These are phyloP conservation scores for Trichoderma sp. DNA, from an alignment of 2,329 filamentous ascomycete species.

Conservation along the genomic window DNA sequence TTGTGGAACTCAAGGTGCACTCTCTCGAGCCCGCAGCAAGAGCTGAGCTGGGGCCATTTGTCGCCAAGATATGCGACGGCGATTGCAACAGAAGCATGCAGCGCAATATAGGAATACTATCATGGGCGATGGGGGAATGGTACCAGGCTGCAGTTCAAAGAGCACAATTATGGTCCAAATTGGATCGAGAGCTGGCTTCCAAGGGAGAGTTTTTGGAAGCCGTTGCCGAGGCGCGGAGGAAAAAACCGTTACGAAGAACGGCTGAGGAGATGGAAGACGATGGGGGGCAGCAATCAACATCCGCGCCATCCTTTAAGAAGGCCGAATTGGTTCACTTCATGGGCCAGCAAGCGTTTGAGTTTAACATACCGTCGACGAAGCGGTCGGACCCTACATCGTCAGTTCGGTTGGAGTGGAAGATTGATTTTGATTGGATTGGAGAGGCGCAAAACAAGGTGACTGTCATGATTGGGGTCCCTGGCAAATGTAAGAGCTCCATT, in stretches of 20 bases:
- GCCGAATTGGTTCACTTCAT: constrained; percentile 53
- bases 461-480: constrained; percentile 55
- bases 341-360: constrained; percentile 48
- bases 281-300: background rate
- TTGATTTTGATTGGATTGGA: constrained; percentile 69
- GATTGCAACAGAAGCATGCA: constrained; percentile 45
- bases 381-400: constrained; percentile 38
- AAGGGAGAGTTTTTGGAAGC: constrained; percentile 30
- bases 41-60: constrained; percentile 55
- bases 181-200: constrained; percentile 47
- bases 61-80: constrained; percentile 42
- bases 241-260: constrained; percentile 26
- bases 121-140: constrained; percentile 69
- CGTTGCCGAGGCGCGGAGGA: constrained; percentile 26
- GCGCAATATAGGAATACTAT: constrained; percentile 57
- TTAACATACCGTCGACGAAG: constrained; percentile 38
- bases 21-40: constrained; percentile 57
- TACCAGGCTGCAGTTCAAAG: constrained; percentile 58
- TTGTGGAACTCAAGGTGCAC: constrained; percentile 53
- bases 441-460: constrained; percentile 61
- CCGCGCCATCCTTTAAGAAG: constrained; percentile 19
- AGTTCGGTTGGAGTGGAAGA: constrained; percentile 59
- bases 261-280: constrained; percentile 26
- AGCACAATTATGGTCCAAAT: constrained; percentile 59
- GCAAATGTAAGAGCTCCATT: constrained; percentile 56